Percentiles rank a stretch among this genome's conserved stretches.
Conservation (phyloP, 768 basidiomycete species). For the Podaxis sp. region DNA sequence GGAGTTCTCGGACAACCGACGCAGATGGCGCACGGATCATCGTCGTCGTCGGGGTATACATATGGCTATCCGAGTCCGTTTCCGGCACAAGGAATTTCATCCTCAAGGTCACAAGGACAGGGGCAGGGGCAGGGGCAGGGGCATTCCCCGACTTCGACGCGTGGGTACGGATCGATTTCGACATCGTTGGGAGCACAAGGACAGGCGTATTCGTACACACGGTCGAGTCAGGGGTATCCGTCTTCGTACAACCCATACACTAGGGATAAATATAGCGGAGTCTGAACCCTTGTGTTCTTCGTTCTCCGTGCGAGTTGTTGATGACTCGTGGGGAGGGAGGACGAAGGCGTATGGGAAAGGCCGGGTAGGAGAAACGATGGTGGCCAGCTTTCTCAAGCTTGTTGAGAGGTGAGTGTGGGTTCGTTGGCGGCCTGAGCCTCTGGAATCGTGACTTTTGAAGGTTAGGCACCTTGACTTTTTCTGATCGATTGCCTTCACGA, state of each 20-base stretch:
- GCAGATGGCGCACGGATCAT: not conserved
- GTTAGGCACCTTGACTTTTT: not conserved
- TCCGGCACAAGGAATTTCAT: not conserved
- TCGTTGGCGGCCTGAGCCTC: not conserved
- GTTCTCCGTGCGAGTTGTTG: not conserved
- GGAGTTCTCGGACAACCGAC: not conserved
- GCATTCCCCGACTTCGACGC: not conserved
- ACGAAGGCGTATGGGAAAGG: not conserved
- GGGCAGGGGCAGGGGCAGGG: conserved; percentile 2
- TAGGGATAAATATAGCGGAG: conserved; percentile 6
- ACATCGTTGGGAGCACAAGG: conserved; percentile 3
- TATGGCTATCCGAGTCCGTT: not conserved
- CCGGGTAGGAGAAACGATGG: not conserved
- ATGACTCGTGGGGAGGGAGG: not conserved
- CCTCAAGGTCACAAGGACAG: not conserved
- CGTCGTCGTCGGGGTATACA: not conserved
- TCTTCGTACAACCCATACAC: not conserved
- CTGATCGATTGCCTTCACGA: not conserved
- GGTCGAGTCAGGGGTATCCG: conserved; percentile 2
- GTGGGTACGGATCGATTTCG: not conserved
- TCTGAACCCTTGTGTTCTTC: not conserved
- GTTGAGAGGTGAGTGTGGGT: not conserved
- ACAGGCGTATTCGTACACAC: not conserved
- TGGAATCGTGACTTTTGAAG: not conserved
- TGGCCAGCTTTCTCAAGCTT: not conserved